These are phyloP conservation scores for Chlamydomonas incerta DNA, from an alignment of 139 green algal genomes.

Conservation along the genomic window DNA sequence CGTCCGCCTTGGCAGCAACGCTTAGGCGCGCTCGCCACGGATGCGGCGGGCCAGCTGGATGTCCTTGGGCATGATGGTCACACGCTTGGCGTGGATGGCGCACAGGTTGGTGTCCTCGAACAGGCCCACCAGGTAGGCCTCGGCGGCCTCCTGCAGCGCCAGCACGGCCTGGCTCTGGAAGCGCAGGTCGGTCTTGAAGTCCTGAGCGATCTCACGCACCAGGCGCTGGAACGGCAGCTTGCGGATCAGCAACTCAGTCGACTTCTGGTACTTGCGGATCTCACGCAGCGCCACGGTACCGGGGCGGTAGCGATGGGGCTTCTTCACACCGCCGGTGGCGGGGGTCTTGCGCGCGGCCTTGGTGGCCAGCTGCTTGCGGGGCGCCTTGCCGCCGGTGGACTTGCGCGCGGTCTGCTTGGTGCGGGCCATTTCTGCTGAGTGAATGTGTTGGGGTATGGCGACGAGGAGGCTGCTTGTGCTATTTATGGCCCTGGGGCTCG, in stretches of 20 bases:
- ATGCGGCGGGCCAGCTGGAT: conserved; percentile 91
- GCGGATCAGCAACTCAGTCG: conserved; percentile 94
- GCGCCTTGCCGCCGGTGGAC: conserved; percentile 94
- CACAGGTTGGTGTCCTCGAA: conserved; percentile 95
- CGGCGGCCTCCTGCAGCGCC: conserved; percentile 95
- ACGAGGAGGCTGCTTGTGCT: too few species aligned
- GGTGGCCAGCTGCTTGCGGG: conserved; percentile 94
- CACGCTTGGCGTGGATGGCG: conserved; percentile 91
- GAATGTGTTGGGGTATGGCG: too few species aligned
- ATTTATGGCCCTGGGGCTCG: too few species aligned
- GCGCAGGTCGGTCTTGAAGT: conserved; percentile 98
- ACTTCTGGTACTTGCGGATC: conserved; percentile 97
- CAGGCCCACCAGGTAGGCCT: conserved; percentile 97
- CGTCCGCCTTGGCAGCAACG: too few species aligned
- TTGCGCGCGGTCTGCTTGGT: conserved; percentile 99
- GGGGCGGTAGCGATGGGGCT: conserved; percentile 91
- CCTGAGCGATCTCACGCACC: conserved; percentile 97
- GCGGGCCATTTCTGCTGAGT: conserved; percentile 83
- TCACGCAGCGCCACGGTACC: conserved; percentile 92
- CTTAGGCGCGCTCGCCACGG: neutral
- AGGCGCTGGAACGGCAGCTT: conserved; percentile 98
- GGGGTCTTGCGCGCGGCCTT: conserved; percentile 92
- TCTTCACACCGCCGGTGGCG: conserved; percentile 92
- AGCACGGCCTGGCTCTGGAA: conserved; percentile 97
- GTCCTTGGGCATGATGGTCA: conserved; percentile 97